These are phyloP conservation scores for Castanea mollissima DNA, from an alignment of 306 rosid genomes.

Conservation along the genomic window DNA sequence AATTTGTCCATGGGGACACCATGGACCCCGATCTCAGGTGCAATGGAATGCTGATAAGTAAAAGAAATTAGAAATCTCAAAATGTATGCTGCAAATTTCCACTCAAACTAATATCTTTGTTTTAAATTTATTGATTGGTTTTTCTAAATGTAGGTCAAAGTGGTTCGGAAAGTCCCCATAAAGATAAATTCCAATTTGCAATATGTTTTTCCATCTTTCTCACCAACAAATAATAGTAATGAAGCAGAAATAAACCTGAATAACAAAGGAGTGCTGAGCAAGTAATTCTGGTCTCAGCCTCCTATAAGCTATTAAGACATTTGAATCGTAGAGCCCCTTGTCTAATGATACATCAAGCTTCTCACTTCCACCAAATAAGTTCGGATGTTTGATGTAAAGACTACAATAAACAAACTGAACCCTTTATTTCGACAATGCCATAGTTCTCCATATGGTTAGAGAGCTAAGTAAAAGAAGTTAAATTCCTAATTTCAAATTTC, in stretches of 20 bases:
- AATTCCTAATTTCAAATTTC: background rate
- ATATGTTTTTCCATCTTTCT: background rate
- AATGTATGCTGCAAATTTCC: background rate
- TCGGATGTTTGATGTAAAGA: conserved; percentile 86
- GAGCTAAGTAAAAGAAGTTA: background rate
- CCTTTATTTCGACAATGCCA: background rate
- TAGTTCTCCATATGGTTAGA: background rate
- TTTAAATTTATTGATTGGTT: conserved; percentile 2
- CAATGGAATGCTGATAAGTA: conserved; percentile 59
- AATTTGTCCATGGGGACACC: conserved; percentile 74
- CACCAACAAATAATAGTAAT: conserved; percentile 1
- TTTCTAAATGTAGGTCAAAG: conserved; percentile 7
- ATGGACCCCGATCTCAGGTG: conserved; percentile 84
- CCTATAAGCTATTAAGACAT: conserved; percentile 68
- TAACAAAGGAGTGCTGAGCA: conserved; percentile 73
- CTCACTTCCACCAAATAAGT: conserved; percentile 92
- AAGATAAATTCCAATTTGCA: background rate
- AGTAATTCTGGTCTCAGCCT: conserved; percentile 78
- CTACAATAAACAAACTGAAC: conserved; percentile 33
- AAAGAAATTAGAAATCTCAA: background rate
- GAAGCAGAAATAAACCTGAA: conserved; percentile 50
- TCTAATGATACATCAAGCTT: conserved; percentile 87
- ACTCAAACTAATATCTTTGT: background rate
- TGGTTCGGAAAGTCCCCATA: conserved; percentile 4
- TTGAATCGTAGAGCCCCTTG: conserved; percentile 80